phyloP scores from a whole-genome alignment of 2,329 filamentous ascomycete genomes.

The Exophiala alcalophila region DNA sequence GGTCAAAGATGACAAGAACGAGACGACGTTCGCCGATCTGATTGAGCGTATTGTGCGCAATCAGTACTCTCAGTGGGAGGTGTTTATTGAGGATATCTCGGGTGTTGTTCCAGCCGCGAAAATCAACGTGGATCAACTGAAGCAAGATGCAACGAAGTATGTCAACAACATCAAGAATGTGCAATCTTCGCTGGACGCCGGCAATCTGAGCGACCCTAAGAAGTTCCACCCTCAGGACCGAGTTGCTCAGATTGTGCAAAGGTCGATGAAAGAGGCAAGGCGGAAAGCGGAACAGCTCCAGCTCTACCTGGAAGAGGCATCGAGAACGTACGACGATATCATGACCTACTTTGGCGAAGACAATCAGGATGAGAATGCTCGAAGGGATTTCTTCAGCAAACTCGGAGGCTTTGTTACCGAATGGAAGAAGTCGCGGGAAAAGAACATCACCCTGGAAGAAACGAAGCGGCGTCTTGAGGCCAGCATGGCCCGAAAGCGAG shows the following conservation, averaged over 20 bases:
- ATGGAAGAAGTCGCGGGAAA: slow-evolving; percentile 94
- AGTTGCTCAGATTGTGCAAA: slow-evolving; percentile 84
- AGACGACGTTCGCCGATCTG: slow-evolving; percentile 90
- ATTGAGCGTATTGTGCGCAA: slow-evolving; percentile 95
- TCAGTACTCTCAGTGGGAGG: slow-evolving; percentile 94
- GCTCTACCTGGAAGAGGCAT: slow-evolving; percentile 90
- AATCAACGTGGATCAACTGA: slow-evolving; percentile 90
- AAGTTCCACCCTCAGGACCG: slow-evolving; percentile 98
- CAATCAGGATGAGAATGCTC: slow-evolving; percentile 82
- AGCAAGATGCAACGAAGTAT: slow-evolving; percentile 82
- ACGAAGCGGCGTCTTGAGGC: slow-evolving; percentile 79
- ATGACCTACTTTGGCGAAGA: slow-evolving; percentile 97
- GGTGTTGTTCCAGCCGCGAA: slow-evolving; percentile 79
- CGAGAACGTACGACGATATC: slow-evolving; percentile 86
- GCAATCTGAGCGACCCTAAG: slow-evolving; percentile 92
- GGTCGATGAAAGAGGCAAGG: slow-evolving; percentile 93
- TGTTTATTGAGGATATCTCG: slow-evolving; percentile 77
- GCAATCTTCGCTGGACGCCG: slow-evolving; percentile 84
- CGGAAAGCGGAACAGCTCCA: slow-evolving; percentile 95
- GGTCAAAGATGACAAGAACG: slow-evolving; percentile 99
- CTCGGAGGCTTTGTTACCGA: slow-evolving; percentile 84
- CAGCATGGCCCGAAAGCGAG: slow-evolving; percentile 81
- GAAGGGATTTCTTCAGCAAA: slow-evolving; percentile 93
- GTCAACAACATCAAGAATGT: slow-evolving; percentile 94
- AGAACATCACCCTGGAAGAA: slow-evolving; percentile 84